Percentiles rank a stretch among this genome's conserved stretches.
Evolutionary conservation across 2,329 filamentous ascomycete genomes (phyloP).

Genomic region (Graphilbum sp.): DNA sequence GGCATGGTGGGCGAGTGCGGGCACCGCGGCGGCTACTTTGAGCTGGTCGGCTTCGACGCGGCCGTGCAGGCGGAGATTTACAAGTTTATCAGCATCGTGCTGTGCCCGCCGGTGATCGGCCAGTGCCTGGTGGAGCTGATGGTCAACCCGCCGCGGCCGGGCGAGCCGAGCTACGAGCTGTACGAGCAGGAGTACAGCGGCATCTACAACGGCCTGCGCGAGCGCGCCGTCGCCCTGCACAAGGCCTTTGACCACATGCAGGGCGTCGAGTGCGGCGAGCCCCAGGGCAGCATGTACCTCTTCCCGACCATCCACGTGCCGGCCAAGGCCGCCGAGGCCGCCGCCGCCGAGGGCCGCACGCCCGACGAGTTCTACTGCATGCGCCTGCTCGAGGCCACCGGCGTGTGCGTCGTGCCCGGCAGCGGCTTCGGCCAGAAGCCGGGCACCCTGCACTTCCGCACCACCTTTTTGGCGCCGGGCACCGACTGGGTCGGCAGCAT

Average conservation of each 20-base stretch:
- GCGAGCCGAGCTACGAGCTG: conserved; percentile 68
- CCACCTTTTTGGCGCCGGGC: conserved; percentile 89
- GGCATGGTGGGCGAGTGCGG: conserved; percentile 98
- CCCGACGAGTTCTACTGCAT: conserved; percentile 93
- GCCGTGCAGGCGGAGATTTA: conserved; percentile 87
- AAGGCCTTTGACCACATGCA: conserved; percentile 90
- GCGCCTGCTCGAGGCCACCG: conserved; percentile 78
- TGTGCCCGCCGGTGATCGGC: conserved; percentile 87
- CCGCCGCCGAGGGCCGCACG: conserved; percentile 52
- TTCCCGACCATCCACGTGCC: conserved; percentile 87
- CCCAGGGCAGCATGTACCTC: conserved; percentile 96
- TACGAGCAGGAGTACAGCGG: conserved; percentile 74
- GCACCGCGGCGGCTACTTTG: conserved; percentile 94
- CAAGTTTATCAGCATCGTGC: conserved; percentile 95
- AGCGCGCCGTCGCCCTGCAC: conserved; percentile 73
- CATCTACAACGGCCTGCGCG: conserved; percentile 63
- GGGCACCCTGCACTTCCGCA: conserved; percentile 82
- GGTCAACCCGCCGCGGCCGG: conserved; percentile 82
- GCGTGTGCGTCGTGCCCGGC: conserved; percentile 85
- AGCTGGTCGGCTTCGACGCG: conserved; percentile 76
- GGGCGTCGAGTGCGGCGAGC: conserved; percentile 76
- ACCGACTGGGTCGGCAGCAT: conserved; percentile 88
- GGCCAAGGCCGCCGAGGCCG: conserved; percentile 58
- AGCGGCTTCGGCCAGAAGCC: conserved; percentile 90
- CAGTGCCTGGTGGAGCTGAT: conserved; percentile 96